A percentile compares a stretch with the other conserved stretches of the same genome.
Evolutionary conservation across 495 filamentous ascomycete species (phyloP).

Genomic region (Pseudoneurospora amorphoporcata): DNA sequence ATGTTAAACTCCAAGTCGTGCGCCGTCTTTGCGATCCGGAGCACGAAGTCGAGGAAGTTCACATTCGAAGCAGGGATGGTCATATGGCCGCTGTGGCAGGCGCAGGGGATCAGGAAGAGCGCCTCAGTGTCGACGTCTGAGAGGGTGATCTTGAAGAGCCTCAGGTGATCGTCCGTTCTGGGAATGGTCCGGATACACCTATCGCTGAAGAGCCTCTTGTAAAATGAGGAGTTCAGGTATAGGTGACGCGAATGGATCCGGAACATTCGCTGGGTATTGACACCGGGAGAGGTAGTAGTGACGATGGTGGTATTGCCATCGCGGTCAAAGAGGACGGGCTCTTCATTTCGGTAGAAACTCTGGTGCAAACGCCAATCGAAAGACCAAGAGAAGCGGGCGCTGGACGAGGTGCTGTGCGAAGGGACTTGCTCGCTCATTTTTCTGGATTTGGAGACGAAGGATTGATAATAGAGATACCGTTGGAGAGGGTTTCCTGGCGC

Average conservation of each 20-base stretch:
- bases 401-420: neutral
- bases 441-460: neutral
- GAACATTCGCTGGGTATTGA: neutral
- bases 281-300: neutral
- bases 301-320: neutral
- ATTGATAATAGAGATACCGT: too few species aligned
- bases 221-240: neutral
- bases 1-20: neutral
- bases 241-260: neutral
- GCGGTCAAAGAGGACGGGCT: neutral
- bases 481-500: too few species aligned
- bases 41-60: neutral
- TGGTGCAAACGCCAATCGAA: too few species aligned
- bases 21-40: neutral
- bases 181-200: neutral
- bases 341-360: neutral
- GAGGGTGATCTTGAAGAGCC: neutral
- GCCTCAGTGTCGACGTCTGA: neutral
- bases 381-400: neutral
- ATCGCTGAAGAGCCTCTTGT: neutral
- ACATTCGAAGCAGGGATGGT: neutral
- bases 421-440: neutral
- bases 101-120: neutral
- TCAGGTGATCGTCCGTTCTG: neutral
- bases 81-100: neutral